Conservation (phyloP, 1,139 yeast species). For the Protomyces inouyei region DNA sequence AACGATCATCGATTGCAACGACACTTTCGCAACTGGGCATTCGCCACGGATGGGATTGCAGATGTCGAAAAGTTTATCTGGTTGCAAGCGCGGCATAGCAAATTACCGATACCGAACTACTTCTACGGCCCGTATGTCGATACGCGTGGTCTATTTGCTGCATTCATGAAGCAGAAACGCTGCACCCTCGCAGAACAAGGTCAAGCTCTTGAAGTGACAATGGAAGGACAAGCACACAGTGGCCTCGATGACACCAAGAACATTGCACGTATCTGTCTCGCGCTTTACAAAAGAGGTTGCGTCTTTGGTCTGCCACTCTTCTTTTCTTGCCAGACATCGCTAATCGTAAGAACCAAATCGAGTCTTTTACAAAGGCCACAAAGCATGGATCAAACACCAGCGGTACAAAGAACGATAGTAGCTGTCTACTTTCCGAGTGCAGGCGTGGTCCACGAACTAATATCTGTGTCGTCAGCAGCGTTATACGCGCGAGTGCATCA, state of each 20-base stretch:
- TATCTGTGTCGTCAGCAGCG: background rate
- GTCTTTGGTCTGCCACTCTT: background rate
- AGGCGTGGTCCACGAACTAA: background rate
- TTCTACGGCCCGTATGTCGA: slow-evolving; percentile 34
- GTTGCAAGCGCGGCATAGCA: slow-evolving; percentile 30
- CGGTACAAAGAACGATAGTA: background rate
- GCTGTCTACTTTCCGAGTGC: background rate
- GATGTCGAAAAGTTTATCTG: slow-evolving; percentile 35
- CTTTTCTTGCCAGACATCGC: background rate
- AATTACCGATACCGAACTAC: slow-evolving; percentile 31
- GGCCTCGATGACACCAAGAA: slow-evolving; percentile 33
- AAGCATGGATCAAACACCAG: background rate
- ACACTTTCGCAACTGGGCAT: slow-evolving; percentile 32
- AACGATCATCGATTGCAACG: slow-evolving; percentile 1
- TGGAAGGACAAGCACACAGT: slow-evolving; percentile 31
- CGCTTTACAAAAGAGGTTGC: slow-evolving; percentile 17
- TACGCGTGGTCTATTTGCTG: slow-evolving; percentile 30
- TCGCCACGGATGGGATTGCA: slow-evolving; percentile 35
- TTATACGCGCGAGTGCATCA: background rate
- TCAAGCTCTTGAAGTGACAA: slow-evolving; percentile 19
- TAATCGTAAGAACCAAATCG: background rate
- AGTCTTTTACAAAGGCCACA: background rate
- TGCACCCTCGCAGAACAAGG: slow-evolving; percentile 29
- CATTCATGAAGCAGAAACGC: slow-evolving; percentile 4
- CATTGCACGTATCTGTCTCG: slow-evolving; percentile 31